phyloP scores from a whole-genome alignment of 208 protist species.

The Jaenimonas drosophilae region DNA sequence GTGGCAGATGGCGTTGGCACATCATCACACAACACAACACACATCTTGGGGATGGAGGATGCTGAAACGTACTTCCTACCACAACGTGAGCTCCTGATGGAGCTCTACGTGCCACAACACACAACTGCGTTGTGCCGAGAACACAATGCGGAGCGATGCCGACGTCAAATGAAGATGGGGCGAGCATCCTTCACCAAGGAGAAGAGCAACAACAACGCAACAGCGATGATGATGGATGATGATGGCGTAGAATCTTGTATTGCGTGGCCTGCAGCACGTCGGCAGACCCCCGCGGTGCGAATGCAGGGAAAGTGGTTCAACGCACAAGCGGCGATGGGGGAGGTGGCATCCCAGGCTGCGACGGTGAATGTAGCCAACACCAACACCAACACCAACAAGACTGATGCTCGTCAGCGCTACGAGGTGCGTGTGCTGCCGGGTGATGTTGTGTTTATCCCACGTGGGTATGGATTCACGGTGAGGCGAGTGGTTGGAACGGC shows the following conservation, averaged over 20 bases:
- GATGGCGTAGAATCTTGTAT: too few relatives aligned
- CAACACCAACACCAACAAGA: too few relatives aligned
- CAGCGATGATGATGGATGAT: too few relatives aligned
- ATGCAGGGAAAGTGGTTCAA: too few relatives aligned
- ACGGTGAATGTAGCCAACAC: too few relatives aligned
- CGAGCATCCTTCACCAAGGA: constrained; percentile 5
- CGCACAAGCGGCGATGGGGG: too few relatives aligned
- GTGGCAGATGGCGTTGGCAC: constrained; percentile 14
- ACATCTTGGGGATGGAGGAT: constrained; percentile 30
- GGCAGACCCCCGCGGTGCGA: too few relatives aligned
- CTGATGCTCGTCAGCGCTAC: constrained; percentile 16
- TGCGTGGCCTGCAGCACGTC: too few relatives aligned
- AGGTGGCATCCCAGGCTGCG: too few relatives aligned
- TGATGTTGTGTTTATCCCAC: constrained; percentile 72
- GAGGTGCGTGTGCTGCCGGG: constrained; percentile 69
- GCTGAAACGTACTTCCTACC: constrained; percentile 68
- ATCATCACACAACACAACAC: not conserved
- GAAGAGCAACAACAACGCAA: too few relatives aligned
- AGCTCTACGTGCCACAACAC: constrained; percentile 30
- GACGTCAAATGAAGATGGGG: constrained; percentile 24
- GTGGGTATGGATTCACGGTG: constrained; percentile 45
- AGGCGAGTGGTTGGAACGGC: constrained; percentile 49
- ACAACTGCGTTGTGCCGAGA: constrained; percentile 29
- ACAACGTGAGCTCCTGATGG: constrained; percentile 66
- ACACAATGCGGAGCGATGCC: constrained; percentile 44